A percentile compares a stretch with the other conserved stretches of the same genome.
phyloP scores from a whole-genome alignment of 1,284 basidiomycete genomes.

The Cystobasidium sp. region DNA sequence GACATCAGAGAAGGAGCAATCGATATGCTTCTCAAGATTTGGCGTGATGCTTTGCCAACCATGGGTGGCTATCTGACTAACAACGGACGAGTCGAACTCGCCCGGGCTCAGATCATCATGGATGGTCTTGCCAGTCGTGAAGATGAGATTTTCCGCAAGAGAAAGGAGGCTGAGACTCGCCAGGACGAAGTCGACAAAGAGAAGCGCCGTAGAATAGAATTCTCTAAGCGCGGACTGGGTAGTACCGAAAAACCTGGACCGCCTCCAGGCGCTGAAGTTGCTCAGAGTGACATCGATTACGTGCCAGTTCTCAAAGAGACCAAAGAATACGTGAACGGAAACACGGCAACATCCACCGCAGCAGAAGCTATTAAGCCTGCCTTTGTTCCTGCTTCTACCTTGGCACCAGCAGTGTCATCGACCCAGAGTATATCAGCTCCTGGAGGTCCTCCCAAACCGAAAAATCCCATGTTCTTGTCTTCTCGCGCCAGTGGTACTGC shows the following conservation, averaged over 20 bases:
- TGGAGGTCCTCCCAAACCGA: conserved; percentile 35
- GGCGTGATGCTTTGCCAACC: conserved; percentile 86
- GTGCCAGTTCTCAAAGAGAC: conserved; percentile 45
- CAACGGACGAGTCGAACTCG: conserved; percentile 85
- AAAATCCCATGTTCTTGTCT: conserved; percentile 41
- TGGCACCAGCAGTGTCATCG: conserved; percentile 25
- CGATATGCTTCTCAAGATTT: conserved; percentile 92
- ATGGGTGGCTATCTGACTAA: conserved; percentile 98
- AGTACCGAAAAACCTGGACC: conserved; percentile 41
- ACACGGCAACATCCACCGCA: background rate
- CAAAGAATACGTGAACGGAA: conserved; percentile 18
- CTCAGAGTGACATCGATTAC: conserved; percentile 46
- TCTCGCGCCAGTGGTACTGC: conserved; percentile 35
- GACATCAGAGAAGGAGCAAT: conserved; percentile 99
- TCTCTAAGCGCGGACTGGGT: conserved; percentile 58
- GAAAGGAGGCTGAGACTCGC: conserved; percentile 90
- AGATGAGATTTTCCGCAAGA: conserved; percentile 90
- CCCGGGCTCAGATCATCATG: conserved; percentile 88
- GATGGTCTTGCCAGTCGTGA: conserved; percentile 89
- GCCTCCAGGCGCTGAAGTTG: conserved; percentile 24
- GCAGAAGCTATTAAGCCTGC: conserved; percentile 17
- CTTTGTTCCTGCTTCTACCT: conserved; percentile 18
- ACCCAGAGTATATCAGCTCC: conserved; percentile 5
- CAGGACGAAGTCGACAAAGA: conserved; percentile 79
- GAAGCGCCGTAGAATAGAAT: conserved; percentile 79